Base-by-base conservation (phyloP, 768 basidiomycete genomes). In the Gymnopilus junonius region DNA sequence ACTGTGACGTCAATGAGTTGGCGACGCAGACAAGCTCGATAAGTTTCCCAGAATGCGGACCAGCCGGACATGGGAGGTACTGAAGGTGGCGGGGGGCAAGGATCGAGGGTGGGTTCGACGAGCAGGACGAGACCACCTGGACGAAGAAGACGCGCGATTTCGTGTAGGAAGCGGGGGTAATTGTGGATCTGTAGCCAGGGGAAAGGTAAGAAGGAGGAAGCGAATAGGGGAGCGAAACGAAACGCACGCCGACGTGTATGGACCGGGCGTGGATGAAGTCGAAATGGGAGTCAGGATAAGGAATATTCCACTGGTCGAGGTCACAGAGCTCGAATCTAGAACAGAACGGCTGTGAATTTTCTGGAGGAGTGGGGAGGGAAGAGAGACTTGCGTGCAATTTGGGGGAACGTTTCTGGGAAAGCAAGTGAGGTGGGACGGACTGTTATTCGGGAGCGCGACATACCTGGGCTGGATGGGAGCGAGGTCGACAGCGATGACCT, bases 401-500 rank as follows among this genome's bases (percentile, higher is more conserved):
- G 83, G 82, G 43, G 89, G 89, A 25, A 90, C 89, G 35, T 79
- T 78, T 65, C 88, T 90, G 71, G 43, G 68, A 23, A 53, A 50
- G 32, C 23, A 46, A 23, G 54, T 31, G 54, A 29, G 51, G 57
- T 59, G 42, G 61, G 62, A 51, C 62, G 67, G 66, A 62, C 62
- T 61, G 65, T 67, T 69, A 65, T 70, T 73, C 69, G 71, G 70
- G 61, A 64, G 62, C 53, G 69, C 69, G 45, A 66, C 69, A 59
- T 75, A 90, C 89, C 85, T 82, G 53, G 89, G 88, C 70, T 91
- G 90, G 40, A 91, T 84, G 65, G 89, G 89, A 23, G 89, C 88
- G 34, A 91, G 81, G 77, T 91, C 89, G 63, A 89, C 79, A 23
- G 88, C 90, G 71, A 87, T 82, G 64, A 91, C 86, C 66, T 90